These are phyloP conservation scores for Pythium folliculosum DNA, from an alignment of 352 stramenopile species.

Conservation along the genomic window DNA sequence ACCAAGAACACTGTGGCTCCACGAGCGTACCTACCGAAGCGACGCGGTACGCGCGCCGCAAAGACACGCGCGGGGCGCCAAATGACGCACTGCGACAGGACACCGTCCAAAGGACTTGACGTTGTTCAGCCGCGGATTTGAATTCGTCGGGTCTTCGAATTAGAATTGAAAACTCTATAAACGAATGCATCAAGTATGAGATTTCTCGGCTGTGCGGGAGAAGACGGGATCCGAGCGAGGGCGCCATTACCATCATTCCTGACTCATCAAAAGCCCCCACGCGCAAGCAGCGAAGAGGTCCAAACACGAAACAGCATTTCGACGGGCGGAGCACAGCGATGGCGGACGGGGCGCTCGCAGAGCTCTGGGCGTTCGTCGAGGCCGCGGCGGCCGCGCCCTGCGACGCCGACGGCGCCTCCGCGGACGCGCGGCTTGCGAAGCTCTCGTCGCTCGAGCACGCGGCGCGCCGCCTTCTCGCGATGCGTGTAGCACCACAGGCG, in stretches of 20 bases:
- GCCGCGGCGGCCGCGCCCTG: slow-evolving; percentile 23
- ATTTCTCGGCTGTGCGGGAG: not conserved
- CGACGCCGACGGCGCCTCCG: slow-evolving; percentile 9
- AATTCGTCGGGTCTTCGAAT: too few relatives aligned
- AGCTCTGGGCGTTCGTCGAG: slow-evolving; percentile 62
- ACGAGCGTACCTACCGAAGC: too few relatives aligned
- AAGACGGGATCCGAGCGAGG: not conserved
- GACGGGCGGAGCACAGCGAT: not conserved
- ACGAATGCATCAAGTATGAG: not conserved
- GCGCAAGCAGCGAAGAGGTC: not conserved
- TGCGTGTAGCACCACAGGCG: not conserved
- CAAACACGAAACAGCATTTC: not conserved
- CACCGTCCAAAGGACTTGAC: too few relatives aligned
- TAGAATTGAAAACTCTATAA: not conserved
- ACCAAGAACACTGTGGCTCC: too few relatives aligned
- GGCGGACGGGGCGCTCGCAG: slow-evolving; percentile 8
- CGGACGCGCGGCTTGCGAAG: slow-evolving; percentile 30
- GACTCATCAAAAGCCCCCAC: not conserved
- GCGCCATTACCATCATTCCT: slow-evolving; percentile 10
- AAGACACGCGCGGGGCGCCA: too few relatives aligned
- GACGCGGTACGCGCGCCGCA: too few relatives aligned
- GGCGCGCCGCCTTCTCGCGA: slow-evolving; percentile 39
- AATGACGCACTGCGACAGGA: too few relatives aligned
- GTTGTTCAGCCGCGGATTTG: too few relatives aligned
- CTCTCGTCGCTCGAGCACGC: slow-evolving; percentile 27